Evolutionary conservation across 1,284 basidiomycete species (phyloP).

Genomic region (Apiotrichum laibachii): DNA sequence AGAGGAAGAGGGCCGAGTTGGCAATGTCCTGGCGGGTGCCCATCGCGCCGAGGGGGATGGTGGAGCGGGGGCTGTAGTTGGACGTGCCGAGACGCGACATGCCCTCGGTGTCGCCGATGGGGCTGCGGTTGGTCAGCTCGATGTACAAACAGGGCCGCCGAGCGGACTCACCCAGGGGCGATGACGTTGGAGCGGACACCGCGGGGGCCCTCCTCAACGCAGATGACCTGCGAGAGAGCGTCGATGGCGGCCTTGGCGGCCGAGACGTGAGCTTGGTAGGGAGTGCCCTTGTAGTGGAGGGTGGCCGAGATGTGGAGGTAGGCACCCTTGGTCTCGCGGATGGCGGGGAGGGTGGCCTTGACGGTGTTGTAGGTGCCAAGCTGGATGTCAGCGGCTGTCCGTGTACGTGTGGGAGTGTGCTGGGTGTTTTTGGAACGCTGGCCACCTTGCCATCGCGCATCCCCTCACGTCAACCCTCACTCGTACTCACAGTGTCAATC

Average conservation of each 20-base stretch:
- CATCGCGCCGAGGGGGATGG: constrained; percentile 62
- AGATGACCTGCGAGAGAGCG: constrained; percentile 76
- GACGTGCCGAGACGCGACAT: constrained; percentile 66
- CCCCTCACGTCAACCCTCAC: too few species aligned
- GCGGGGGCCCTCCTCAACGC: constrained; percentile 88
- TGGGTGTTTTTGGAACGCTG: neutral
- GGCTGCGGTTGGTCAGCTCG: constrained; percentile 42
- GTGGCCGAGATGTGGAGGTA: constrained; percentile 92
- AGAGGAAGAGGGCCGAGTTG: constrained; percentile 77
- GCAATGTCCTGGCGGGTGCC: constrained; percentile 73
- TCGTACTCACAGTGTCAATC: constrained; percentile 73
- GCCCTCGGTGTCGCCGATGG: constrained; percentile 82
- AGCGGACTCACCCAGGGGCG: constrained; percentile 62
- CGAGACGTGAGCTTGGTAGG: constrained; percentile 87
- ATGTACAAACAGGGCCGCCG: neutral
- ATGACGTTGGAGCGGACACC: constrained; percentile 94
- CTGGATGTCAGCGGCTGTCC: constrained; percentile 46
- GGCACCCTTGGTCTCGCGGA: constrained; percentile 70
- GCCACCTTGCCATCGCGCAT: neutral
- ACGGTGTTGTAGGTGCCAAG: constrained; percentile 92
- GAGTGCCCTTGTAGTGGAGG: constrained; percentile 84
- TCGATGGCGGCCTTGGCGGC: constrained; percentile 95
- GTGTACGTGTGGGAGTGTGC: neutral
- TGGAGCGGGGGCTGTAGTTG: constrained; percentile 38
- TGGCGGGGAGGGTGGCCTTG: constrained; percentile 76